phyloP scores from a whole-genome alignment of 2,329 filamentous ascomycete genomes.

The Ascochyta rabiei region DNA sequence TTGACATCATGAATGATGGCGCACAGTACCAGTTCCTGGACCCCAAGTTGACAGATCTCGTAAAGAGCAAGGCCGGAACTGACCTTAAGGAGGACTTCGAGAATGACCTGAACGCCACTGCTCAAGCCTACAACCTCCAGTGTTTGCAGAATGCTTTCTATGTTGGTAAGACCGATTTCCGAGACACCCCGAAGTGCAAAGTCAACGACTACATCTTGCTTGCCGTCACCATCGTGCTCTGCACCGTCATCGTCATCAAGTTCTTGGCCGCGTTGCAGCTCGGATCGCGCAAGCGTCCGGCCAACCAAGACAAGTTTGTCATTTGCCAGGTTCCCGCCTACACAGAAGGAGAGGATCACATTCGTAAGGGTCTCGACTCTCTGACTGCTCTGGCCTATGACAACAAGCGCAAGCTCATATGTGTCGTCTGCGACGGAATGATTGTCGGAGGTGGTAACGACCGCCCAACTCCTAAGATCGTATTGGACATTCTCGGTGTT shows the following conservation, averaged over 20 bases:
- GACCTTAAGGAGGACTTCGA: conserved; percentile 76
- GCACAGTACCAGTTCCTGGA: conserved; percentile 75
- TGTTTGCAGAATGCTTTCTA: conserved; percentile 88
- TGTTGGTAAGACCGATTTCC: conserved; percentile 83
- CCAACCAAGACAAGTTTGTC: conserved; percentile 96
- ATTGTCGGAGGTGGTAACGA: conserved; percentile 97
- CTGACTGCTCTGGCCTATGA: conserved; percentile 94
- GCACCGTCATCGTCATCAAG: conserved; percentile 79
- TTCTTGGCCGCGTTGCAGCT: conserved; percentile 94
- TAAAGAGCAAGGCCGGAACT: conserved; percentile 76
- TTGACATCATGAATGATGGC: conserved; percentile 63
- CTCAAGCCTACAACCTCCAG: conserved; percentile 71
- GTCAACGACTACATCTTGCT: conserved; percentile 92
- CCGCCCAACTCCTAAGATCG: conserved; percentile 94
- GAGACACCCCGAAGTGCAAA: conserved; percentile 74
- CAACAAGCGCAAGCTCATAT: conserved; percentile 97
- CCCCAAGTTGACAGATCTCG: conserved; percentile 66
- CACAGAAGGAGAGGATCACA: conserved; percentile 94
- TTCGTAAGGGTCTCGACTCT: conserved; percentile 91
- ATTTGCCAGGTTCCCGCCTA: conserved; percentile 98
- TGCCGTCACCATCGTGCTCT: conserved; percentile 84
- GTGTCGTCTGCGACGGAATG: conserved; percentile 95
- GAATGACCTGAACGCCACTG: conserved; percentile 56
- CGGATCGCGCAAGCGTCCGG: conserved; percentile 85
- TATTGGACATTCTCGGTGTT: conserved; percentile 94